phyloP scores from a whole-genome alignment of 116 monocot genomes.

The Zostera marina region DNA sequence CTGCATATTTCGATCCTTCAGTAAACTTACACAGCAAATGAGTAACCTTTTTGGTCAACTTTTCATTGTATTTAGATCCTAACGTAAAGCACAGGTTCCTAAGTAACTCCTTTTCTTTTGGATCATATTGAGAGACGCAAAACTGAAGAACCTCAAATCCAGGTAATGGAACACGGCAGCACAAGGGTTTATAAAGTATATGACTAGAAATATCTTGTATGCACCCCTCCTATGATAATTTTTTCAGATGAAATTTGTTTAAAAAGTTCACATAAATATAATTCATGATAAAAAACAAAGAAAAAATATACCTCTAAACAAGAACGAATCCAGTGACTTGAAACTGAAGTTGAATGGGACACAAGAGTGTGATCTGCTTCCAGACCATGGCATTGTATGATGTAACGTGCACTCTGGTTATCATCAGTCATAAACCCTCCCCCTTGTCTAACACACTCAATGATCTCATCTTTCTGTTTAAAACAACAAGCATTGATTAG shows the following conservation, averaged over 20 bases:
- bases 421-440: conserved; percentile 51
- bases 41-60: conserved; percentile 55
- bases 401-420: conserved; percentile 31
- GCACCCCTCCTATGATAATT: conserved; percentile 38
- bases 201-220: conserved; percentile 67
- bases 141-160: conserved; percentile 65
- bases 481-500: conserved; percentile 1
- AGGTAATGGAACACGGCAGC: conserved; percentile 60
- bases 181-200: conserved; percentile 70
- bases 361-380: conserved; percentile 3
- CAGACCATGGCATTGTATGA: conserved; percentile 61
- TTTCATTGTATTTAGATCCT: conserved; percentile 73
- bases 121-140: conserved; percentile 89
- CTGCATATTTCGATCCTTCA: conserved; percentile 77
- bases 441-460: conserved; percentile 72
- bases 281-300: too few relatives aligned
- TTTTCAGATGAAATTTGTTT: too few relatives aligned
- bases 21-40: conserved; percentile 91
- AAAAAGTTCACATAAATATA: too few relatives aligned
- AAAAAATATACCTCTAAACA: conserved; percentile 55
- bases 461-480: conserved; percentile 62
- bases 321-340: conserved; percentile 85
- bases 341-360: conserved; percentile 32
- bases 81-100: conserved; percentile 71
- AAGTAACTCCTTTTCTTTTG: conserved; percentile 60